A percentile compares a stretch with the other conserved stretches of the same genome.
phyloP scores from a whole-genome alignment of 2,329 filamentous ascomycete genomes.

The Endoconidiophora laricicola region DNA sequence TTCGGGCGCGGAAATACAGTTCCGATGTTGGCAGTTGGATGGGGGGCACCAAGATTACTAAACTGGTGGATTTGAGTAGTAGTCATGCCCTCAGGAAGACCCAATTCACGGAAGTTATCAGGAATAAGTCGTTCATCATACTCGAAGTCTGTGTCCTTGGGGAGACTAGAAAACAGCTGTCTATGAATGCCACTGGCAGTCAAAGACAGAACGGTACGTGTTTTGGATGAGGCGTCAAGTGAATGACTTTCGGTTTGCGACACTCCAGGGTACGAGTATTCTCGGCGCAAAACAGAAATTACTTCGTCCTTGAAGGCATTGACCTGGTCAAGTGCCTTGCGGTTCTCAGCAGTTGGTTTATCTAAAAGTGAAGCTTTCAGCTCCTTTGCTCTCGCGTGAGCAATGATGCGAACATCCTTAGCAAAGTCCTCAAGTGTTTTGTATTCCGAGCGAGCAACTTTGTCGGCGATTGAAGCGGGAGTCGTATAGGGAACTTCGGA shows the following conservation, averaged over 20 bases:
- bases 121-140: constrained; percentile 17
- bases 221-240: constrained; percentile 5
- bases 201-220: constrained; percentile 50
- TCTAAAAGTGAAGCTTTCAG: constrained; percentile 23
- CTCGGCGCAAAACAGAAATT: constrained; percentile 44
- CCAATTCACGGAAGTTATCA: constrained; percentile 40
- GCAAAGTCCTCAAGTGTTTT: constrained; percentile 49
- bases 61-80: constrained; percentile 22
- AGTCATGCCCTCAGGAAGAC: constrained; percentile 58
- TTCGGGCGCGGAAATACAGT: constrained; percentile 33
- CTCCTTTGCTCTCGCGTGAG: constrained; percentile 32
- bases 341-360: constrained; percentile 12
- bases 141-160: constrained; percentile 18
- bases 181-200: constrained; percentile 58
- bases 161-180: constrained; percentile 76
- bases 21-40: constrained; percentile 44
- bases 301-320: constrained; percentile 29
- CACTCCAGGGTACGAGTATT: constrained; percentile 32
- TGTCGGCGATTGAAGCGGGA: constrained; percentile 34
- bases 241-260: not conserved
- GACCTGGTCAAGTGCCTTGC: constrained; percentile 13
- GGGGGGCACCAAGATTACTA: constrained; percentile 20
- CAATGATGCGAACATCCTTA: constrained; percentile 34
- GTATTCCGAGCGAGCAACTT: constrained; percentile 35
- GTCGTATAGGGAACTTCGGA: constrained; percentile 26